Conservation (phyloP, 176 grass and related monocot genomes). For the Aegilops tauschii region DNA sequence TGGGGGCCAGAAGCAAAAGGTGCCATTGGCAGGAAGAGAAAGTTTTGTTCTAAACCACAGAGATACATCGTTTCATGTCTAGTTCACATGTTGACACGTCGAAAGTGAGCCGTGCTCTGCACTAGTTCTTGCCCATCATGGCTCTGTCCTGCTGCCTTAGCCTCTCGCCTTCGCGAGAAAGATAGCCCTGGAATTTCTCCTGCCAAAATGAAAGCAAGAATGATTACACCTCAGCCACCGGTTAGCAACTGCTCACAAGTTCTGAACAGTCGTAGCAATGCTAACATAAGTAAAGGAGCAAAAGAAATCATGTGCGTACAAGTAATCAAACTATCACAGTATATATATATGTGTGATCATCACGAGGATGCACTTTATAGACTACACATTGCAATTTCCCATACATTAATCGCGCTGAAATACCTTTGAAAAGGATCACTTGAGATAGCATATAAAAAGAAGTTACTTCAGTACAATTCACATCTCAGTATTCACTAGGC, state of each 20-base stretch:
- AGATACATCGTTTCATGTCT: not conserved
- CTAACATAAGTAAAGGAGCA: not conserved
- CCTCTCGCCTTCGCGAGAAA: conserved; percentile 50
- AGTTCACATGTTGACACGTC: not conserved
- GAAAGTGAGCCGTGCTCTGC: not conserved
- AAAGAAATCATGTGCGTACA: not conserved
- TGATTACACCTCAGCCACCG: not conserved
- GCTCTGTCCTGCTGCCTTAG: conserved; percentile 55
- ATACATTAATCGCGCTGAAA: not conserved
- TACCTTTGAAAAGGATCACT: not conserved
- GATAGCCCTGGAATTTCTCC: conserved; percentile 55
- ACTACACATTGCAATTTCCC: not conserved
- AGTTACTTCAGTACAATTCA: not conserved
- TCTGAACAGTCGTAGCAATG: not conserved
- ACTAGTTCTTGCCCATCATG: conserved; percentile 29
- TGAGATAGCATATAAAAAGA: not conserved
- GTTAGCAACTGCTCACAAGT: not conserved
- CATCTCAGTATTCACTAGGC: not conserved
- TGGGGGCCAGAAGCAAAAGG: not conserved
- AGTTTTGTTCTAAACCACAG: not conserved
- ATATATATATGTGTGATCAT: not conserved
- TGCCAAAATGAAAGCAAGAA: conserved; percentile 1
- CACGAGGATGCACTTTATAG: not conserved
- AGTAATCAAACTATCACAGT: not conserved
- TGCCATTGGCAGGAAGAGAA: not conserved